Evolutionary conservation across 352 stramenopile genomes (phyloP).

Genomic region (Sclerospora graminicola): DNA sequence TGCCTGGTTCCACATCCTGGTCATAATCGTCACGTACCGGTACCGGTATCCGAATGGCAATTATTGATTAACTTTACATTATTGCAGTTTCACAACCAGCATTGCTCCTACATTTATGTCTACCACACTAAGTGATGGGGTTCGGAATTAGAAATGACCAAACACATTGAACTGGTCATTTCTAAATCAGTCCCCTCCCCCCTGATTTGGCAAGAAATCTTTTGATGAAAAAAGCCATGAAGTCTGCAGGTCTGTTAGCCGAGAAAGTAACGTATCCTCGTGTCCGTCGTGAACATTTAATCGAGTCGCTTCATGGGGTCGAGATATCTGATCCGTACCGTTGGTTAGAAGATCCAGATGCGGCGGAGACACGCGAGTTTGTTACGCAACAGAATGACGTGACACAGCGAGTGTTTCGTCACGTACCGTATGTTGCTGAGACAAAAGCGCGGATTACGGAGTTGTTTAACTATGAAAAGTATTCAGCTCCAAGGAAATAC

Average conservation of each 20-base stretch:
- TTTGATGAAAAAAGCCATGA: slow-evolving; percentile 19
- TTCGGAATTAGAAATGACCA: no score
- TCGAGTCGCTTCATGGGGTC: slow-evolving; percentile 49
- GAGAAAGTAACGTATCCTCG: slow-evolving; percentile 37
- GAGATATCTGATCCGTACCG: slow-evolving; percentile 57
- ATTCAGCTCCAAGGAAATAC: slow-evolving; percentile 60
- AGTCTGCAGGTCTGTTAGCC: slow-evolving; percentile 14
- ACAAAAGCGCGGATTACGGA: slow-evolving; percentile 72
- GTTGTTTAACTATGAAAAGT: slow-evolving; percentile 87
- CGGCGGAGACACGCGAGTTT: slow-evolving; percentile 70
- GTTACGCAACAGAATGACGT: slow-evolving; percentile 65
- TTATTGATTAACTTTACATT: no score
- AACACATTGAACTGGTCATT: no score
- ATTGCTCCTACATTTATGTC: no score
- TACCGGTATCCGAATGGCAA: no score
- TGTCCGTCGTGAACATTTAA: slow-evolving; percentile 35
- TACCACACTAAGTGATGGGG: no score
- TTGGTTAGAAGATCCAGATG: slow-evolving; percentile 73
- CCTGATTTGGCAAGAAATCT: no score
- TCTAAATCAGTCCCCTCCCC: no score
- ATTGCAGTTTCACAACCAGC: no score
- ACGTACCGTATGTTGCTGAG: slow-evolving; percentile 58
- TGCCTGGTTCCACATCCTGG: slow-evolving; percentile 31
- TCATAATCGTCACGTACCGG: no score
- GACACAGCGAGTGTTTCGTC: slow-evolving; percentile 50